Base-by-base conservation (phyloP, 2,329 filamentous ascomycete species). In the Sarocladium strictum region DNA sequence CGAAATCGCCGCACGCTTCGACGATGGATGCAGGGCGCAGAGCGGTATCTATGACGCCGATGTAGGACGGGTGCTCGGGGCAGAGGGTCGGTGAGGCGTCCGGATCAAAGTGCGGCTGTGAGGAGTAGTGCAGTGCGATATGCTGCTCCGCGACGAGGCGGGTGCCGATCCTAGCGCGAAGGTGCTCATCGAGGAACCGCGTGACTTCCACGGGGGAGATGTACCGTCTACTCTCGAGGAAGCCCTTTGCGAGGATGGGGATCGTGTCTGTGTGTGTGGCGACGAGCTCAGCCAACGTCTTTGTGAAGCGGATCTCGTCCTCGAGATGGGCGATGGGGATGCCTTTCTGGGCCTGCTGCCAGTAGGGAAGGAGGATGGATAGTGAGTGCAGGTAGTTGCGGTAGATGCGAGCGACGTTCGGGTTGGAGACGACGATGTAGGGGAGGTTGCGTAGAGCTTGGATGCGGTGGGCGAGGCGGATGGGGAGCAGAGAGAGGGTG, bases 371-470 rank as follows among this genome's bases (percentile, higher is more conserved):
- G 15, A 99, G 79, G 1, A 91, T 96, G 2, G 89, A 93, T 19
- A 99, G 77, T 2, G 91, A 96, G 71, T 97, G 92, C 43, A 96
- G 78, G 70, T 99, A 99, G 72, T 97, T 97, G 71, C 89, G 86
- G 76, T 97, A 96, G 60, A 99, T 99, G 64, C 87, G 86, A 24
- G 87, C 89, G 62, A 99, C 91, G 67, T 97, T 90, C 1, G 91
- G 90, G 67, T 99, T 97, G n/a, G 93, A 92, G 24, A 99, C 94
- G 54, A 99, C 93, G 60, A 99, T 97, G 71, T 93, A 99, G 0
- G 94, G 94, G 9, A 99, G 83, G 67, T 96, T 96, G 59, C 92
- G 87, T 17, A 99, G 78, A 41, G 91, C 90, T 69, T 96, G 89
- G 60, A 99, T 96, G 55, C 94, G 90, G 68, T 95, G 90, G 24